These are phyloP conservation scores for Colletotrichum tropicicola DNA, from an alignment of 2,329 filamentous ascomycete genomes.

Conservation along the genomic window DNA sequence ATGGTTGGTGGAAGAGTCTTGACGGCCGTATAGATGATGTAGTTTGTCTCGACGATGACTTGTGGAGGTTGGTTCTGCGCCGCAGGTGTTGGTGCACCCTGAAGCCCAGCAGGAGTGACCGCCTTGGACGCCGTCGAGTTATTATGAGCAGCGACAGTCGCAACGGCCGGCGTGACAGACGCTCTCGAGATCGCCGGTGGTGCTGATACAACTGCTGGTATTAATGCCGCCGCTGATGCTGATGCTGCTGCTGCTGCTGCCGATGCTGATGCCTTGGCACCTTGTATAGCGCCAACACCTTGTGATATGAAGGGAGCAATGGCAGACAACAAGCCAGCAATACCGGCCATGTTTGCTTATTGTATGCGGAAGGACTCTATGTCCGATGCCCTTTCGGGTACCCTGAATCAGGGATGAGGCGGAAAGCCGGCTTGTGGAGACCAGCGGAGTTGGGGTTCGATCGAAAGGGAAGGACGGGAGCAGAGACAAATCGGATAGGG, in stretches of 20 bases:
- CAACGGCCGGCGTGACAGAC: background rate
- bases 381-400: background rate
- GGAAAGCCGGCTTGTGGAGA: background rate
- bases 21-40: background rate
- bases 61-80: background rate
- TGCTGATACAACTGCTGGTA: background rate
- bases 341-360: slow-evolving; percentile 10
- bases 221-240: background rate
- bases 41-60: slow-evolving; percentile 21
- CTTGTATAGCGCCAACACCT: background rate
- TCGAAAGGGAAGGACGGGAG: background rate
- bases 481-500: background rate
- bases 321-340: background rate
- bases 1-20: background rate
- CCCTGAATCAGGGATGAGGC: slow-evolving; percentile 1
- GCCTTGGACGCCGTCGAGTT: background rate
- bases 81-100: background rate
- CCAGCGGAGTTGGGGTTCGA: background rate
- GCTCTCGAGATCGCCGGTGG: background rate
- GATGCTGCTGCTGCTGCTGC: background rate
- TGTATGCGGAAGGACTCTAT: background rate
- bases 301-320: slow-evolving; percentile 1
- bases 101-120: background rate
- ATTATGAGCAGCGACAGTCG: background rate
- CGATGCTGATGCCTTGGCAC: background rate